Evolutionary conservation across 345 rosid genomes (phyloP).

Genomic region (Kernera saxatilis): DNA sequence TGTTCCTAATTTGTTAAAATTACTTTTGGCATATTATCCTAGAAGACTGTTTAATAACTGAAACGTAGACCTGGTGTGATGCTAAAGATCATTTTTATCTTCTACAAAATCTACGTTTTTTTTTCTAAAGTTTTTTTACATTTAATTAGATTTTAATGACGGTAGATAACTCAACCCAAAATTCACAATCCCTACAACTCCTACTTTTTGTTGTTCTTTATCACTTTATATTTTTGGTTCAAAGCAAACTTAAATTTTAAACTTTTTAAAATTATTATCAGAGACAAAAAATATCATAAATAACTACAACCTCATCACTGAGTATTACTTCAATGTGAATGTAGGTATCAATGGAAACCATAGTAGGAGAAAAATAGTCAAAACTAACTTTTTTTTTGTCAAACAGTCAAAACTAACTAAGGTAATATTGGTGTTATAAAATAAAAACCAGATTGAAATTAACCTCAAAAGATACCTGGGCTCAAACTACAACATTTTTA

Average conservation of each 20-base stretch:
- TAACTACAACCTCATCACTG: background rate
- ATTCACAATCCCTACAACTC: background rate
- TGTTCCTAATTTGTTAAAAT: no score
- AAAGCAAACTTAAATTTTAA: background rate
- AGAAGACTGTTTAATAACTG: no score
- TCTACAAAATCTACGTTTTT: no score
- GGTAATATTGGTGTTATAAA: background rate
- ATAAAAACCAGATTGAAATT: background rate
- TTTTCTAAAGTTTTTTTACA: no score
- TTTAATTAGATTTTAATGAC: background rate
- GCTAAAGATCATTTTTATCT: no score
- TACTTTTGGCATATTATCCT: no score
- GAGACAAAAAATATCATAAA: background rate
- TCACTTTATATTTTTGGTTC: no score
- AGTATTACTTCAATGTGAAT: background rate
- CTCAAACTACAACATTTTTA: conserved; percentile 15
- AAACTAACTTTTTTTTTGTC: no score
- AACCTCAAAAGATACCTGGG: conserved; percentile 13
- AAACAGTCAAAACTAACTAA: no score
- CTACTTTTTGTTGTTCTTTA: no score
- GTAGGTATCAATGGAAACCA: background rate
- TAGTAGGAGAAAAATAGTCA: no score
- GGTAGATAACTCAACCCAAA: background rate
- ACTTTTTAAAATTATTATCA: background rate
- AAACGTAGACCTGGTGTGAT: no score